These are phyloP conservation scores for Candida pini DNA, from an alignment of 805 yeast species.

Conservation along the genomic window DNA sequence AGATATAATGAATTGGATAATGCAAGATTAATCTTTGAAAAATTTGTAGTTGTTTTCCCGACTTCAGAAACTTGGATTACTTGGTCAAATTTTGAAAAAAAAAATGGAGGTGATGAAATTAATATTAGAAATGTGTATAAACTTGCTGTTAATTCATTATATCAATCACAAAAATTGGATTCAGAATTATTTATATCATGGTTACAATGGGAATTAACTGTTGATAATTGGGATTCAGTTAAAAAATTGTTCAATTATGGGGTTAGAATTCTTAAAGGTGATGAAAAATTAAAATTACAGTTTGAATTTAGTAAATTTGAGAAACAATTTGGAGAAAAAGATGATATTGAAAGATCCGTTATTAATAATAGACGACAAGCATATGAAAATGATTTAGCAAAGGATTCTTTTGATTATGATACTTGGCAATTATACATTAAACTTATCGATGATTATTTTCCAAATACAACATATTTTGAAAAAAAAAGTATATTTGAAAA, in stretches of 20 bases:
- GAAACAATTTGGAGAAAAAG: constrained; percentile 54
- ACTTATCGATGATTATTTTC: constrained; percentile 37
- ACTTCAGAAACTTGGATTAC: constrained; percentile 56
- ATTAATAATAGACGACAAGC: constrained; percentile 46
- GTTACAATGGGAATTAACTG: constrained; percentile 66
- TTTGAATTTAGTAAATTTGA: constrained; percentile 53
- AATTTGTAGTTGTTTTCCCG: constrained; percentile 52
- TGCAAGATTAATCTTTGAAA: constrained; percentile 52
- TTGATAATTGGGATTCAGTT: constrained; percentile 58
- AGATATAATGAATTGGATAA: constrained; percentile 49
- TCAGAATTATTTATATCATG: constrained; percentile 43
- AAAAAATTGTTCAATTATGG: constrained; percentile 52
- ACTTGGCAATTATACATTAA: constrained; percentile 77
- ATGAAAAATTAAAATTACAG: constrained; percentile 32
- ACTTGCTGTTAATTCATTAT: constrained; percentile 54
- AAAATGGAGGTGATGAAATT: constrained; percentile 38
- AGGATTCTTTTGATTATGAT: constrained; percentile 57
- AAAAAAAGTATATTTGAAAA: constrained; percentile 35
- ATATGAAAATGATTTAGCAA: constrained; percentile 44
- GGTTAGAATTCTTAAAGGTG: constrained; percentile 31
- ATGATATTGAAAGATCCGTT: constrained; percentile 48
- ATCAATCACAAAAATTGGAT: constrained; percentile 27
- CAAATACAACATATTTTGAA: constrained; percentile 21
- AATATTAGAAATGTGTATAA: constrained; percentile 60
- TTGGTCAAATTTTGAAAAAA: constrained; percentile 71